Evolutionary conservation across 495 filamentous ascomycete genomes (phyloP), one percentile per base, ranked within the genome.

Genomic region (Talaromyces trachyspermus): DNA sequence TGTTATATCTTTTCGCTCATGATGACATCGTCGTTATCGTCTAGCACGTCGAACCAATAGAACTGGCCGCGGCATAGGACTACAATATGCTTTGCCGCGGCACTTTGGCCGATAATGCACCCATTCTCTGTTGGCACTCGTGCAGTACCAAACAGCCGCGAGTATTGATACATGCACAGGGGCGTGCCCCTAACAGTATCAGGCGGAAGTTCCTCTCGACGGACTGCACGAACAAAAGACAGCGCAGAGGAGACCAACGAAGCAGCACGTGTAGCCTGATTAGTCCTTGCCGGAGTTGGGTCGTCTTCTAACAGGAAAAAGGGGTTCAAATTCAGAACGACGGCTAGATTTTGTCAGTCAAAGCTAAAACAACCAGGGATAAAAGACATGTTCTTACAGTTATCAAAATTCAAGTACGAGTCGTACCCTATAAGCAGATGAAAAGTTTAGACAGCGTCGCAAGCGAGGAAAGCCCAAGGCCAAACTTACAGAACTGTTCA

Each of bases 241-340:
- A 96, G 64, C 22, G 92, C 85, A 6, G 94, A 97, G 24, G 94
- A 78, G 0, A 89, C 87, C 38, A 98, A 72, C 7, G 92, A 98
- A 0, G 94, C 91, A 25, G 92, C 89, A 20, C 92, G 80, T 30
- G 89, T 96, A 46, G 97, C 89, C 61, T 98, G 92, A 60, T 97
- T 88, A 60, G 95, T 96, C 38, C 92, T 76, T 37, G 90, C 90
- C 6, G 92, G 92, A 7, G 92, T 97, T 1, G 94, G 92, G 57
- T 98, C 92, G 74, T 98, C 92, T 59, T 97, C 92, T 45, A 98
- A 76, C 27, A 98, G 72, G 69, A 98, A 98, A 69, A 98, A 98
- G 0, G 92, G 92, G 56, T 98, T 98, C 51, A 98, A 70, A 68
- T 98, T 97, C 45, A 98, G 76, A 35, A 98, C 92, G 27, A 98